Percentiles rank a stretch among this genome's conserved stretches.
Evolutionary conservation across 2,329 filamentous ascomycete genomes (phyloP).

Genomic region (Tolypocladium cylindrosporum): DNA sequence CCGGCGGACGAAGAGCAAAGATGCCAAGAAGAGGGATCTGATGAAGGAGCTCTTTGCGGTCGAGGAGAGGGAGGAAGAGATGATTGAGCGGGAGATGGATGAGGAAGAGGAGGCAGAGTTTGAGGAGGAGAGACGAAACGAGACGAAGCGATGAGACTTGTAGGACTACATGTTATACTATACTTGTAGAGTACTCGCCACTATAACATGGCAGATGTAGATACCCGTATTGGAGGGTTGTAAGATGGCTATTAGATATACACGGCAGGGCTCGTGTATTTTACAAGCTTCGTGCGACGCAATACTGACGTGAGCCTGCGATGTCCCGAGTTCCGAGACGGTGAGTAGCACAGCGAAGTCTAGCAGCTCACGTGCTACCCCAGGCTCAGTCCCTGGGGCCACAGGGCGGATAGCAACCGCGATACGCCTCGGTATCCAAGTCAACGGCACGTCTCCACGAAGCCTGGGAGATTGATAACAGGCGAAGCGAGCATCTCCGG

Average conservation of each 20-base stretch:
- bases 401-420: no score
- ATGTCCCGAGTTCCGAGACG: background rate
- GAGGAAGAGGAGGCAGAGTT: conserved; percentile 18
- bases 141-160: background rate
- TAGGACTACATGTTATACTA: background rate
- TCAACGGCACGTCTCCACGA: no score
- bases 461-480: background rate
- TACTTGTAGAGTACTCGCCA: background rate
- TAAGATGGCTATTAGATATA: background rate
- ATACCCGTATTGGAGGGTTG: background rate
- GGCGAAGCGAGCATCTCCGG: background rate
- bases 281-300: no score
- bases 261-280: background rate
- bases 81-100: conserved; percentile 20
- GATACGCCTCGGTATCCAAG: no score
- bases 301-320: no score
- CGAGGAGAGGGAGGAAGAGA: conserved; percentile 20
- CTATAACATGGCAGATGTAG: background rate
- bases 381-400: no score
- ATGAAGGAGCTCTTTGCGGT: conserved; percentile 28
- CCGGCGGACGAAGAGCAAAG: conserved; percentile 31
- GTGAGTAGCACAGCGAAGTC: background rate
- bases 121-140: conserved; percentile 4
- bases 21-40: conserved; percentile 25
- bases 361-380: background rate